These are phyloP conservation scores for Dillenia suffruticosa DNA, from an alignment of 164 flowering plant species.

Conservation along the genomic window DNA sequence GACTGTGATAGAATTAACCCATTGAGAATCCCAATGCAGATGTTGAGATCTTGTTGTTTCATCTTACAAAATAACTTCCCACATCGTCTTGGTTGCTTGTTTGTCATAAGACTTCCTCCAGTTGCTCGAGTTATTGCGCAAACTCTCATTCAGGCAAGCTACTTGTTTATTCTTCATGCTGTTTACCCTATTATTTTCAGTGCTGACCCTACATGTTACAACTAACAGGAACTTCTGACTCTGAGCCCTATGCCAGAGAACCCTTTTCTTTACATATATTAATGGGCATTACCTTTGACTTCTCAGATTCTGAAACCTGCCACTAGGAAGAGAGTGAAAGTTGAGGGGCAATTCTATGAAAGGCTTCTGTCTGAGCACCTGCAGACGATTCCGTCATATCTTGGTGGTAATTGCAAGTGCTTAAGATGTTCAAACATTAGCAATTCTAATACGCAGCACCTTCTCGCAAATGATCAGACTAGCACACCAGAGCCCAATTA, in stretches of 20 bases:
- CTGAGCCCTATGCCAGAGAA: no score
- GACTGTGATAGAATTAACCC: conserved; percentile 89
- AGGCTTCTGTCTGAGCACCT: conserved; percentile 43
- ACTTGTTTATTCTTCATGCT: no score
- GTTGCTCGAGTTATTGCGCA: conserved; percentile 78
- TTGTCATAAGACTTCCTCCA: conserved; percentile 75
- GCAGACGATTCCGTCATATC: conserved; percentile 40
- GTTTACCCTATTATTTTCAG: no score
- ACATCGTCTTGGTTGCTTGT: conserved; percentile 64
- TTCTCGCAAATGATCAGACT: conserved; percentile 7
- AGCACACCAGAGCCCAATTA: not conserved
- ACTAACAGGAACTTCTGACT: no score
- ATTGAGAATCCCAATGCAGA: conserved; percentile 74
- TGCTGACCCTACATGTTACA: no score
- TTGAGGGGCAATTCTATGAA: conserved; percentile 41
- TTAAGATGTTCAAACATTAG: conserved; percentile 25
- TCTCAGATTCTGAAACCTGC: conserved; percentile 55
- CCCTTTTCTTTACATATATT: no score
- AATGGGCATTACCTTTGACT: not conserved
- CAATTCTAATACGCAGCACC: not conserved
- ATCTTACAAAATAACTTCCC: conserved; percentile 90
- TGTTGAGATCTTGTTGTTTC: conserved; percentile 62
- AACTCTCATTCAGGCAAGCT: conserved; percentile 72
- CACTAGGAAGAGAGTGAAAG: conserved; percentile 43
- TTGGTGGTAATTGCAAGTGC: conserved; percentile 64